Conservation (phyloP, 805 yeast species). For the Ogataea polymorpha region DNA sequence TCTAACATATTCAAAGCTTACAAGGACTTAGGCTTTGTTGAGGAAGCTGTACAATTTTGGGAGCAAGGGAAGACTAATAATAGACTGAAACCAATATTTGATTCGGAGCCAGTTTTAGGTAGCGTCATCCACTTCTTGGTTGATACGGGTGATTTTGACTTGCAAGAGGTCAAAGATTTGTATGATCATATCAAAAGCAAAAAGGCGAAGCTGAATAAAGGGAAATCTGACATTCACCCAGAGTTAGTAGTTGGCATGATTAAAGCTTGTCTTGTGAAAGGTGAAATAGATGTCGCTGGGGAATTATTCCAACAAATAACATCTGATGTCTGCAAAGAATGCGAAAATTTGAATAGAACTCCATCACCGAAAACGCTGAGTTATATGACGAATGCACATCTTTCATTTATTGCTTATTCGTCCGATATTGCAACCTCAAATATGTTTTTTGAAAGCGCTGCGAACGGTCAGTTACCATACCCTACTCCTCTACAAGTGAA, state of each 20-base stretch:
- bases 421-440: constrained; percentile 66
- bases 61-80: constrained; percentile 49
- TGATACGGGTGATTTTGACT: constrained; percentile 53
- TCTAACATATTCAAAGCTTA: constrained; percentile 55
- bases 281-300: constrained; percentile 61
- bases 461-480: constrained; percentile 67
- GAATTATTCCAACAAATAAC: constrained; percentile 59
- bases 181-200: constrained; percentile 39
- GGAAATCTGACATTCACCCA: constrained; percentile 27
- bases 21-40: constrained; percentile 53
- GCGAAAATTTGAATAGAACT: constrained; percentile 15
- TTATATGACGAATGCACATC: constrained; percentile 69
- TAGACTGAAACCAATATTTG: constrained; percentile 41
- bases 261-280: constrained; percentile 62
- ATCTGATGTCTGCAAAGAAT: constrained; percentile 39
- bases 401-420: constrained; percentile 74
- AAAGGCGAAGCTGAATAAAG: constrained; percentile 29
- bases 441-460: constrained; percentile 70
- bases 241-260: constrained; percentile 69
- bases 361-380: constrained; percentile 38
- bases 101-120: constrained; percentile 65
- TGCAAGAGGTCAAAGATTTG: constrained; percentile 55
- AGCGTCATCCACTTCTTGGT: constrained; percentile 64
- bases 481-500: constrained; percentile 68
- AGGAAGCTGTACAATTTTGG: constrained; percentile 69